Evolutionary conservation across 2,329 filamentous ascomycete genomes (phyloP).

Genomic region (Pestalotiopsis sp.): DNA sequence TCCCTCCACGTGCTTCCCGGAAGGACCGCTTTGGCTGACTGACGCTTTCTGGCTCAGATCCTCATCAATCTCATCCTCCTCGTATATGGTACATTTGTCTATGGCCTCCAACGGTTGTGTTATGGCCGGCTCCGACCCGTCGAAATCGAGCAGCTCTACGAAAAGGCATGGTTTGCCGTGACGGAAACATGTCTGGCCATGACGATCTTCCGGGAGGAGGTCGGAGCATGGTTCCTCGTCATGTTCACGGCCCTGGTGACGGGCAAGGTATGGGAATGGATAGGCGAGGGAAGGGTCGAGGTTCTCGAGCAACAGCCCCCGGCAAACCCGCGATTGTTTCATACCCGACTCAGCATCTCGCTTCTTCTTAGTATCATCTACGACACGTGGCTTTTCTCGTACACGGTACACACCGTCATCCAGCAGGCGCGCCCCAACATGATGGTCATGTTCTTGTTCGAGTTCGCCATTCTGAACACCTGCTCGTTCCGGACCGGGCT

Average conservation of each 20-base stretch:
- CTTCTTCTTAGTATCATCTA: slow-evolving; percentile 78
- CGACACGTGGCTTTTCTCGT: slow-evolving; percentile 76
- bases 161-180: slow-evolving; percentile 97
- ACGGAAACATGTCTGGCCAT: slow-evolving; percentile 96
- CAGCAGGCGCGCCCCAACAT: slow-evolving; percentile 90
- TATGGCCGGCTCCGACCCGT: slow-evolving; percentile 89
- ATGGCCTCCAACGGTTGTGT: slow-evolving; percentile 83
- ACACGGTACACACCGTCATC: slow-evolving; percentile 80
- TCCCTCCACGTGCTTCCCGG: background rate
- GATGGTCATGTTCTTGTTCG: slow-evolving; percentile 99
- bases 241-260: slow-evolving; percentile 95
- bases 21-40: background rate
- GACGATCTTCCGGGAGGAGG: slow-evolving; percentile 96
- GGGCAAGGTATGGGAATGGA: slow-evolving; percentile 96
- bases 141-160: slow-evolving; percentile 95
- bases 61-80: slow-evolving; percentile 89
- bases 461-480: slow-evolving; percentile 85
- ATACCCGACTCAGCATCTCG: slow-evolving; percentile 77
- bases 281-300: slow-evolving; percentile 91
- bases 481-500: slow-evolving; percentile 76
- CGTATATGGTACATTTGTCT: slow-evolving; percentile 76
- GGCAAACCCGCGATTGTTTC: slow-evolving; percentile 83
- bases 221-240: slow-evolving; percentile 90
- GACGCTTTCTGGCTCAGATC: slow-evolving; percentile 56
- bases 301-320: slow-evolving; percentile 94